Conservation (phyloP, 176 grass and related monocot genomes). For the Elymus sibiricus region DNA sequence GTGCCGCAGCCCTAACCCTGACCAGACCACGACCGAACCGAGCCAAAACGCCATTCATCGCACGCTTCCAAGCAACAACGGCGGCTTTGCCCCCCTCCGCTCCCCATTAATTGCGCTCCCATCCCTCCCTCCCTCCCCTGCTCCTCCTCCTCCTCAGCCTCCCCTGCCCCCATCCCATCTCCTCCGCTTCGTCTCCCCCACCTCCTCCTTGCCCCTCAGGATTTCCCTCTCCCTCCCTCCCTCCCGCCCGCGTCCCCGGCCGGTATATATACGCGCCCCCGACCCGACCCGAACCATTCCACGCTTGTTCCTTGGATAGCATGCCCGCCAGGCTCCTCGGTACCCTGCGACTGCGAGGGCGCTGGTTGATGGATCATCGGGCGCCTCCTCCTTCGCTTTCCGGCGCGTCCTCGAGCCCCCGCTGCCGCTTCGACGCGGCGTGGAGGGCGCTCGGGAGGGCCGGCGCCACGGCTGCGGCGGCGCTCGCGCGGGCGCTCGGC, state of each 20-base stretch:
- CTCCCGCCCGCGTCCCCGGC: too few species aligned
- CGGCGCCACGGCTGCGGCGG: not conserved
- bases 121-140: not conserved
- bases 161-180: not conserved
- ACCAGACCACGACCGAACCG: slow-evolving; percentile 8
- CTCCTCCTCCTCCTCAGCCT: not conserved
- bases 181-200: not conserved
- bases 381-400: not conserved
- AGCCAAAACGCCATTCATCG: not conserved
- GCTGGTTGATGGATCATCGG: slow-evolving; percentile 34
- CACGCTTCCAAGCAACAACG: not conserved
- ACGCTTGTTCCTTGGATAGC: not conserved
- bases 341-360: not conserved
- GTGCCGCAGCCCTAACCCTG: not conserved
- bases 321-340: not conserved
- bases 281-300: not conserved
- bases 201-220: not conserved
- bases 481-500: slow-evolving; percentile 35
- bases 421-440: slow-evolving; percentile 17
- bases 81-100: not conserved
- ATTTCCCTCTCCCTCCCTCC: not conserved
- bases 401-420: not conserved
- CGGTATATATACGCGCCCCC: too few species aligned
- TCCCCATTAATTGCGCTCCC: not conserved
- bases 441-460: slow-evolving; percentile 12